These are phyloP conservation scores for Quercus parvula DNA, from an alignment of 306 rosid genomes.

Conservation along the genomic window DNA sequence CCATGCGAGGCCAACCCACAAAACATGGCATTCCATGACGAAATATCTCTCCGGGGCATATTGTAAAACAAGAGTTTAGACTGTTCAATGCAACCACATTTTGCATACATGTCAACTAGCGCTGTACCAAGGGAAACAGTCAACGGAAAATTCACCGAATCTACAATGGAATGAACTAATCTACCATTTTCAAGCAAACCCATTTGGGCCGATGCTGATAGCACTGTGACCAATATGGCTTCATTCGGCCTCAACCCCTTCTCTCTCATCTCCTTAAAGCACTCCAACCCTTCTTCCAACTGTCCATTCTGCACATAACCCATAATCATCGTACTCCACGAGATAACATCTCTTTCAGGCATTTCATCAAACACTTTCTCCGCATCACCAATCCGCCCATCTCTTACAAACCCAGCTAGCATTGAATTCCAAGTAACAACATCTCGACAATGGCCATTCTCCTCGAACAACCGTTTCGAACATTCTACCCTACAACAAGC, in stretches of 20 bases:
- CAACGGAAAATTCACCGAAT: constrained; percentile 40
- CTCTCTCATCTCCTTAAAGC: constrained; percentile 52
- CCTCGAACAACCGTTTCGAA: constrained; percentile 54
- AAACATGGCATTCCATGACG: constrained; percentile 82
- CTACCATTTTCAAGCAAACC: constrained; percentile 63
- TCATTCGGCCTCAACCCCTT: constrained; percentile 53
- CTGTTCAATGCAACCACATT: constrained; percentile 72
- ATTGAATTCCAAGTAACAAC: constrained; percentile 77
- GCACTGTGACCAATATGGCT: constrained; percentile 52
- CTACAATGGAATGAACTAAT: constrained; percentile 49
- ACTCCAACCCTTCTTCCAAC: constrained; percentile 52
- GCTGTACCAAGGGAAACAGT: constrained; percentile 58
- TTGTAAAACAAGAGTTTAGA: constrained; percentile 47
- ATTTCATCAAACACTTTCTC: constrained; percentile 66
- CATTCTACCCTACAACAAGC: constrained; percentile 33
- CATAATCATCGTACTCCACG: constrained; percentile 71
- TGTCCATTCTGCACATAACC: constrained; percentile 74
- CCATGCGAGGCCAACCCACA: constrained; percentile 78
- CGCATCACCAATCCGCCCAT: constrained; percentile 45
- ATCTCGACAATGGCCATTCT: constrained; percentile 40
- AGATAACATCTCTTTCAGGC: constrained; percentile 60
- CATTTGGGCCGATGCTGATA: constrained; percentile 59
- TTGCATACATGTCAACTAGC: constrained; percentile 79
- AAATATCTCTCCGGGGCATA: constrained; percentile 48
- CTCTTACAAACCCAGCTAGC: constrained; percentile 46